A percentile compares a stretch with the other conserved stretches of the same genome.
Conservation (phyloP, 1,284 basidiomycete species). For the Filobasidium uniguttulatum region DNA sequence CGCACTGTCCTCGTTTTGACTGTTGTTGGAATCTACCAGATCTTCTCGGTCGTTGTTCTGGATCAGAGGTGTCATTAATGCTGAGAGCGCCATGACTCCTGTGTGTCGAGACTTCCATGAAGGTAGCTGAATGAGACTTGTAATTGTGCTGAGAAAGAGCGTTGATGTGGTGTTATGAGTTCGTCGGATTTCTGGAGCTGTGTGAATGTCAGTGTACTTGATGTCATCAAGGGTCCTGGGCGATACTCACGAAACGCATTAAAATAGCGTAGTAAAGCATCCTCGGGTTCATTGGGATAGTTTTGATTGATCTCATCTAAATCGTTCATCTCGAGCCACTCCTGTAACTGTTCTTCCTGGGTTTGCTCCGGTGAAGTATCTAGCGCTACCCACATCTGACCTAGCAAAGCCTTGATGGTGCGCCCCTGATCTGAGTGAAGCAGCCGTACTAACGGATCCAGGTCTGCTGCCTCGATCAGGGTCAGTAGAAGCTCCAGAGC, state of each 20-base stretch:
- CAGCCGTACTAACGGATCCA: not conserved
- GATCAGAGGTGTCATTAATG: not conserved
- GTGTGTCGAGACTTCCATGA: conserved; percentile 6
- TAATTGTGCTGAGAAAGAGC: too few species aligned
- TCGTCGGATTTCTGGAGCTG: too few species aligned
- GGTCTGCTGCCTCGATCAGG: not conserved
- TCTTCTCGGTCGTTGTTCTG: too few species aligned
- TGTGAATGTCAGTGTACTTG: too few species aligned
- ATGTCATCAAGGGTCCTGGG: too few species aligned
- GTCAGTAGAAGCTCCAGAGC: conserved; percentile 6
- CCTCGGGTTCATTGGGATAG: conserved; percentile 5
- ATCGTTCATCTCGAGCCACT: conserved; percentile 7
- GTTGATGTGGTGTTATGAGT: too few species aligned
- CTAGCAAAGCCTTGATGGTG: conserved; percentile 2
- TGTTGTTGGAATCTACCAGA: too few species aligned
- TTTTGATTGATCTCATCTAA: conserved; percentile 4
- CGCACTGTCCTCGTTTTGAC: too few species aligned
- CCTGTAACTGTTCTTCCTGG: not conserved
- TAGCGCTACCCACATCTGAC: not conserved
- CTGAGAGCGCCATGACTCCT: conserved; percentile 5
- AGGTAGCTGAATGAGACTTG: not conserved
- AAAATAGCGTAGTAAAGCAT: not conserved
- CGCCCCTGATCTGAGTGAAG: not conserved
- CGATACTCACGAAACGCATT: not conserved
- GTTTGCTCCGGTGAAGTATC: not conserved